Evolutionary conservation across 2,329 filamentous ascomycete genomes (phyloP), one percentile per base, ranked within the genome.

Genomic region (Macroventuria anomochaeta): DNA sequence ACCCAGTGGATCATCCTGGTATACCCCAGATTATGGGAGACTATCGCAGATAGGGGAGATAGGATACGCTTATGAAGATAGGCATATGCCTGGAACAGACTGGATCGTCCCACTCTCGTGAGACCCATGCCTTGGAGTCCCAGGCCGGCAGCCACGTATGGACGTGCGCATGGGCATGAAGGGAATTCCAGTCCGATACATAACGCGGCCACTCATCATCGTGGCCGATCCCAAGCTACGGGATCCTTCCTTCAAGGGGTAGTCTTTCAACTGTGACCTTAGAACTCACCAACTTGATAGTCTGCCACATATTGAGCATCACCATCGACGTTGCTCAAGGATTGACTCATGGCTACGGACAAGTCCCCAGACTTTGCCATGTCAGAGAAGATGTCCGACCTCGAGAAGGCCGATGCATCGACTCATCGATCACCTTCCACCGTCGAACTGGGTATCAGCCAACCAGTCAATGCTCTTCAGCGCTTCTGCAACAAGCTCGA

Each of bases 401-500:
- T 43, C 11, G 47, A 60, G 20, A 60, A 58, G 26, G 43, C 34
- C 12, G 51, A 57, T 34, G 39, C 5, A 17, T 47, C 46, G 21
- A 50, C 43, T 2, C 21, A 43, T 28, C 39, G 57, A 25, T 50
- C 47, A 48, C 49, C 43, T 11, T 42, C 51, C 17, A 59, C 52
- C 6, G 38, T 55, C 15, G 60, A 65, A 42, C 53, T 64, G 26
- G 59, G 54, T 26, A 63, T 63, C 29, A 54, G 46, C 38, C 41
- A 61, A 15, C 61, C 61, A 3, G 58, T 58, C 3, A 65, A 61
- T 39, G 53, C 37, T 25, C 55, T 67, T 7, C 56, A 67, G 31
- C 46, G 62, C 15, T 65, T 61, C 23, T 60, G 57, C 12, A 64
- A 67, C 42, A 57, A 49, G 34, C 62, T 67, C 7, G 62, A 65